Base-by-base conservation (phyloP, 1,284 basidiomycete genomes). In the Rhodotorula sp. region DNA sequence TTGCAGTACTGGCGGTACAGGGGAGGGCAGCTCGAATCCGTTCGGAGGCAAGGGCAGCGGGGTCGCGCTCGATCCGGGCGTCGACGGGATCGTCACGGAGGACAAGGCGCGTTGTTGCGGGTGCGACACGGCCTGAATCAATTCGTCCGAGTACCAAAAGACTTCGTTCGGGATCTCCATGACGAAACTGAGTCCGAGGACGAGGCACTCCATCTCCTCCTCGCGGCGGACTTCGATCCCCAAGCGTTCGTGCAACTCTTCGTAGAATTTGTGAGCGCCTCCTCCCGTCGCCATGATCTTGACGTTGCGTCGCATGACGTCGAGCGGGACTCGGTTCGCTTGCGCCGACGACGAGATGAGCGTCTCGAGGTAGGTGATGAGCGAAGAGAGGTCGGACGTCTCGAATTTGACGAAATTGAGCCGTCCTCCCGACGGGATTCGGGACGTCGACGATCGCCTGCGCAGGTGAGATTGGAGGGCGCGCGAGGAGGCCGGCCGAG, bases 151-250 rank as follows among this genome's bases (percentile, higher is more conserved):
- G 84, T 97, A 99, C 86, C 90, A 98, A 82, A 98, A 99, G 48
- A 95, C 95, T 82, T 99, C 97, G 82, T 97, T 90, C 47, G 95
- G 95, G 71, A 99, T 97, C 79, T 93, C 88, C 45, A 92, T 90
- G 81, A 98, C 92, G 83, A 99, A 99, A 81, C 94, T 93, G 79
- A 99, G 85, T 23, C 97, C 97, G 75, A 95, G 91, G 76, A 99
- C 99, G 78, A 99, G 83, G 79, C 95, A 98, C 82, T 92, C 93
- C 97, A 99, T 99, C 85, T 99, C 97, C 81, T 99, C 97, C 82
- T 98, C 95, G 68, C 89, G 84, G 71, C 85, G 84, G 56, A 99
- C 83, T 62, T 80, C 80, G 66, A 98, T 92, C 38, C 86, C 89
- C 6, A 98, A 84, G 72, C 88, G 88, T 31, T 83, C 83, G 71